Base-by-base conservation (phyloP, 2,329 filamentous ascomycete species). In the Stagonosporopsis chrysanthemi region DNA sequence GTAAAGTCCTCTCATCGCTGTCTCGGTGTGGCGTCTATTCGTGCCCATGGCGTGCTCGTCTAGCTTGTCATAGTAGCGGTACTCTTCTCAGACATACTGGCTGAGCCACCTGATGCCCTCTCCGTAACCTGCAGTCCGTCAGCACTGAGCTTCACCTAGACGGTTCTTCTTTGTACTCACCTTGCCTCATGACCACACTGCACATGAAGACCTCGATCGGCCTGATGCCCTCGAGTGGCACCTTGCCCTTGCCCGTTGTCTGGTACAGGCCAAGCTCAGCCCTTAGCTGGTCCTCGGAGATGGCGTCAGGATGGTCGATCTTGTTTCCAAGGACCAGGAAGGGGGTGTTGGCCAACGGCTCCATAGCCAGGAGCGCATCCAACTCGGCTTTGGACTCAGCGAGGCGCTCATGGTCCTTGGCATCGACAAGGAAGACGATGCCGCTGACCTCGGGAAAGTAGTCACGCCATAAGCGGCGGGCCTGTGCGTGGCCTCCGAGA, bases 311-410 rank as follows among this genome's bases (percentile, higher is more conserved):
- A 82, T 98, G 92, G 79, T 99, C 95, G 78, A 98, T 99, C 88
- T 98, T 99, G 87, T 98, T 98, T 71, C 94, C 94, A 64, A 99
- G 86, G 68, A 99, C 87, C 58, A 97, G 86, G 79, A 98, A 97
- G 48, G 95, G 94, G 8, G 96, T 94, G 84, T 96, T 97, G 75
- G 87, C 82, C 39, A 98, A 86, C 76, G 97, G 94, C 82, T 98
- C 94, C 93, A 98, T 97, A 61, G 90, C 88, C 65, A 99, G 85
- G 52, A 98, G 89, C 19, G 76, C 92, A 75, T 98, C 94, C 62
- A 98, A 90, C 83, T 98, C 95, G 69, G 90, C 93, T 84, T 98
- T 98, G 75, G 92, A 90, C 83, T 99, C 95, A 72, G 85, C 78
- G 77, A 99, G 90, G 66, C 95, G 91, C 81, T 97, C 94, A 79